Evolutionary conservation across 2,329 filamentous ascomycete species (phyloP), one percentile per base, ranked within the genome.

Genomic region (Ascochyta koolunga): DNA sequence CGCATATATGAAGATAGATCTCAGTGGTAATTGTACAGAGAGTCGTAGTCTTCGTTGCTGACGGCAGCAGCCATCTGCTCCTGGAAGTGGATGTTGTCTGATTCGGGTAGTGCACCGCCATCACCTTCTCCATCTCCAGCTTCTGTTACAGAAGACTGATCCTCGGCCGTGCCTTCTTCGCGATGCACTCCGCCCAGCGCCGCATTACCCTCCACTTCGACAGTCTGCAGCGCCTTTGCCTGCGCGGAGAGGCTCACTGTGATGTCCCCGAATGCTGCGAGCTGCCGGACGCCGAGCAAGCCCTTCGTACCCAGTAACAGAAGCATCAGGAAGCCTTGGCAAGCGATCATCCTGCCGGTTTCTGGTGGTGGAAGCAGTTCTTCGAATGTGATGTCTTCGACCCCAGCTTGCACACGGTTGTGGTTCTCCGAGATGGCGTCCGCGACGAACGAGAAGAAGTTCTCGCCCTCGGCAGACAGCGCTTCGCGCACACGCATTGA

Each of bases 211-310:
- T 56, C 50, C 18, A 60, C 50, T 8, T 56, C 61, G 16, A 59
- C 40, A n/a, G 47, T 41, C 19, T 65, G 62, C 33, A 58, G 47
- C 13, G 41, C 55, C 24, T 58, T 67, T 1, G 59, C 62, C 36
- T 64, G 62, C 40, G 63, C 53, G 1, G 67, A 67, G 19, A 71
- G 57, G 19, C 56, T 60, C 15, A 74, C 24, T 27, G 57, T 52
- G 38, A 78, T 78, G 15, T 78, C 71, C 7, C 73, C 75, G 49
- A 79, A 81, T 0, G 67, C 63, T 31, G 76, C 70, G 3, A 73
- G 73, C 73, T 96, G 91, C 57, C 82, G 74, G 5, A 93, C 85
- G 16, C 76, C 70, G 38, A 93, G 76, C 50, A 83, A 72, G 2
- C 82, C 82, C 73, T 87, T 90, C 2, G 86, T 91, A 5, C 69